A percentile compares a stretch with the other conserved stretches of the same genome.
phyloP scores from a whole-genome alignment of 225 moss, liverwort and hornwort species.

The Sphagnum tenellum region DNA sequence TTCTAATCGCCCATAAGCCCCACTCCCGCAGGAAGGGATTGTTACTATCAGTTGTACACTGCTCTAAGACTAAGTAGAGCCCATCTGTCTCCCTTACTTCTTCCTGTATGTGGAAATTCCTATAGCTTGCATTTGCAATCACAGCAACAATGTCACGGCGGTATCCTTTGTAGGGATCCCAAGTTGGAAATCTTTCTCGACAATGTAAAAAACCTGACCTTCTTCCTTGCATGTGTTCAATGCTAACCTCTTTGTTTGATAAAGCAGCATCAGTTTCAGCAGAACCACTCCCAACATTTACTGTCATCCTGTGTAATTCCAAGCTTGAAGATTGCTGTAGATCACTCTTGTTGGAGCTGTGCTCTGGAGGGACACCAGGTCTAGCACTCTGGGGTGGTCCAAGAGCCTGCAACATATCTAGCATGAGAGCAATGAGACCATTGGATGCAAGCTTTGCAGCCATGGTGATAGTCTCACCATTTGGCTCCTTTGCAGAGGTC shows the following conservation, averaged over 20 bases:
- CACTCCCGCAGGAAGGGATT: slow-evolving; percentile 90
- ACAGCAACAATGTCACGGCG: slow-evolving; percentile 85
- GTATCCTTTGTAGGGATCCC: slow-evolving; percentile 59
- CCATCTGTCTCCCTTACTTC: slow-evolving; percentile 53
- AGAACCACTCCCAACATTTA: no score
- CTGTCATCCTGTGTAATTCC: no score
- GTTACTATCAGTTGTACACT: slow-evolving; percentile 61
- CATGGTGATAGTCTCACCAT: slow-evolving; percentile 8
- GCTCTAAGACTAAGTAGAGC: slow-evolving; percentile 71
- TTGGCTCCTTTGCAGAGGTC: not conserved
- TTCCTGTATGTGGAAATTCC: slow-evolving; percentile 45
- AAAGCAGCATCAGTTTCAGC: no score
- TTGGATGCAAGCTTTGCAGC: slow-evolving; percentile 34
- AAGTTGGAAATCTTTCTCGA: slow-evolving; percentile 24
- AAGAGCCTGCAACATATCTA: slow-evolving; percentile 61
- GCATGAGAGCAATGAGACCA: slow-evolving; percentile 54
- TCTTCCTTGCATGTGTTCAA: no score
- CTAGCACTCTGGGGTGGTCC: slow-evolving; percentile 46
- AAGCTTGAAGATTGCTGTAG: no score
- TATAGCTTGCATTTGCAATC: slow-evolving; percentile 59
- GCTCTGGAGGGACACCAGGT: not conserved
- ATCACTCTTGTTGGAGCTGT: not conserved
- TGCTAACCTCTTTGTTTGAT: no score
- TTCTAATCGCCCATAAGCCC: slow-evolving; percentile 93
- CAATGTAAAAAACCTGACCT: no score